These are phyloP conservation scores for Curvularia eragrostidis DNA, from an alignment of 2,329 filamentous ascomycete species.

Conservation along the genomic window DNA sequence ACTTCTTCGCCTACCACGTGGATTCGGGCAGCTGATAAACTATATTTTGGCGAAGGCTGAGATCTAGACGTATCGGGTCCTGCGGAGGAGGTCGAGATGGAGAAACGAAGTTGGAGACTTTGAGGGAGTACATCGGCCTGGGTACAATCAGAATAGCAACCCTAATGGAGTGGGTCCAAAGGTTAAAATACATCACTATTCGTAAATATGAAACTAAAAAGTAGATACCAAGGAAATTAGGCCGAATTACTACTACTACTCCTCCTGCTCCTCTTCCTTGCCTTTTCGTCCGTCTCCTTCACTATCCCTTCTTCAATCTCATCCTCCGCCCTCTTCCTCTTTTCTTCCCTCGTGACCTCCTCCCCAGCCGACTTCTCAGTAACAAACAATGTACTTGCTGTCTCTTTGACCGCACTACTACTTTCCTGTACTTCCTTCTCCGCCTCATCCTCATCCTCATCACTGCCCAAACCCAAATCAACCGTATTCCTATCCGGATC, in stretches of 20 bases:
- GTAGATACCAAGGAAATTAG: not conserved
- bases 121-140: not conserved
- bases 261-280: slow-evolving; percentile 6
- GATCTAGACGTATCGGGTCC: not conserved
- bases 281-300: not conserved
- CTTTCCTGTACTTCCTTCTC: not conserved
- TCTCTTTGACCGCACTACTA: slow-evolving; percentile 4
- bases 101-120: not conserved
- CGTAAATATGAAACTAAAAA: too few species aligned
- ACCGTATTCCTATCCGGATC: slow-evolving; percentile 18
- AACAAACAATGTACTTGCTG: slow-evolving; percentile 13
- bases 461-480: slow-evolving; percentile 8
- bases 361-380: slow-evolving; percentile 9
- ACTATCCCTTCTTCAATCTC: slow-evolving; percentile 1
- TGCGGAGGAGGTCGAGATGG: not conserved
- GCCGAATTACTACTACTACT: slow-evolving; percentile 3
- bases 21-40: not conserved
- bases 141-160: too few species aligned
- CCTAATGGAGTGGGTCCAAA: too few species aligned
- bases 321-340: slow-evolving; percentile 9
- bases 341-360: slow-evolving; percentile 10
- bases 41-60: not conserved
- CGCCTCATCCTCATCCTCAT: slow-evolving; percentile 2
- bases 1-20: not conserved
- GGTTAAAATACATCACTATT: too few species aligned